A percentile compares a stretch with the other conserved stretches of the same genome.
Evolutionary conservation across 805 yeast species (phyloP).

Genomic region (Candida pini): DNA sequence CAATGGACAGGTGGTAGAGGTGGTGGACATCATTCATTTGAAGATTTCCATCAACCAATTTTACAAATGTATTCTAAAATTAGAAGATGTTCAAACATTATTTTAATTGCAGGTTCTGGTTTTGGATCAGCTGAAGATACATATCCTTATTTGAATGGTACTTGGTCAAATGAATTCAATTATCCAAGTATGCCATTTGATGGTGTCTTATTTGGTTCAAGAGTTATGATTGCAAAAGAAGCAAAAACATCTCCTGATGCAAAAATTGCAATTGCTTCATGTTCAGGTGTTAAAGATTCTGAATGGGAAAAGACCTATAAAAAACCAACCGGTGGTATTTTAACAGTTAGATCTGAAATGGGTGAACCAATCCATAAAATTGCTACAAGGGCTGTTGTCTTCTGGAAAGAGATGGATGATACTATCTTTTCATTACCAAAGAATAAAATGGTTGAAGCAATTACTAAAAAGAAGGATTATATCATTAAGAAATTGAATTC

Average conservation of each 20-base stretch:
- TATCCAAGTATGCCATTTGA: constrained; percentile 99
- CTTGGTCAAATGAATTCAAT: constrained; percentile 82
- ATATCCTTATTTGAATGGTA: constrained; percentile 95
- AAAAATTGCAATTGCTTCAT: constrained; percentile 82
- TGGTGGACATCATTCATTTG: constrained; percentile 99
- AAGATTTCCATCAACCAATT: constrained; percentile 98
- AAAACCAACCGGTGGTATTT: constrained; percentile 93
- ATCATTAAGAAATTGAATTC: constrained; percentile 82
- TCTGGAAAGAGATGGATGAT: constrained; percentile 97
- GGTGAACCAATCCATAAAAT: constrained; percentile 99
- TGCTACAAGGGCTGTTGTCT: constrained; percentile 94
- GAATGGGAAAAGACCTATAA: constrained; percentile 94
- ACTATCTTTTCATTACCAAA: constrained; percentile 89
- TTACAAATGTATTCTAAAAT: constrained; percentile 93
- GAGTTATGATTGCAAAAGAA: constrained; percentile 97
- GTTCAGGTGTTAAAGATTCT: constrained; percentile 83
- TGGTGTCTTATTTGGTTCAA: constrained; percentile 92
- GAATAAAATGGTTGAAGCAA: constrained; percentile 75
- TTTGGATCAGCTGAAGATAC: constrained; percentile 97
- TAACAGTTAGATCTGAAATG: constrained; percentile 97
- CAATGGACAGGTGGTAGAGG: constrained; percentile 99
- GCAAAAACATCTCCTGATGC: constrained; percentile 92
- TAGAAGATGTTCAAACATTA: constrained; percentile 84
- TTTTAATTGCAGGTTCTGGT: constrained; percentile 95
- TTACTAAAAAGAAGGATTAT: constrained; percentile 77